Evolutionary conservation across 805 yeast genomes (phyloP), one percentile per base, ranked within the genome.

Genomic region (Lipomyces starkeyi): DNA sequence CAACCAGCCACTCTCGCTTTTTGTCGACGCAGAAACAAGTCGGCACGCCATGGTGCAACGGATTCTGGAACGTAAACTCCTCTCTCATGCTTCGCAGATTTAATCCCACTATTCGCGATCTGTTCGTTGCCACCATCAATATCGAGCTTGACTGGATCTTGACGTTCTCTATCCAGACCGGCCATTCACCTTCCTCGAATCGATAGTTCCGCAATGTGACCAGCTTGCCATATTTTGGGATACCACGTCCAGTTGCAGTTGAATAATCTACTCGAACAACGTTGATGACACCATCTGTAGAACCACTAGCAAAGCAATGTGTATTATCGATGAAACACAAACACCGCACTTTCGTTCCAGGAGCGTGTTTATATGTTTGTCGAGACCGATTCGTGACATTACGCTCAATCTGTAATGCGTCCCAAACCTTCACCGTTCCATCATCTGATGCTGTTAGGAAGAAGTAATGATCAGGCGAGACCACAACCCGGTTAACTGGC

Each of bases 401-500:
- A 64, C 84, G 84, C 62, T 88, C 91, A 49, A 93, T 78, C 66
- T 87, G 85, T 9, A 80, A 74, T 0, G 88, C 78, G 74, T 91
- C 96, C 98, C 98, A 95, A 0, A 94, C 78, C 71, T 87, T 89
- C 53, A 95, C 74, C 1, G 80, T 75, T 0, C 98, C 97, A 35
- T 84, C 84, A 59, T 88, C 90, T 7, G 95, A 91, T 1, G 93
- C 97, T 1, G 95, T 88, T 2, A 92, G 80, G 70, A 94, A 87
- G 71, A 86, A 89, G 29, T 85, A 84, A 17, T 86, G 83, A 35
- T 89, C 87, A 0, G 89, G 87, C 4, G 91, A 83, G 0, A 86
- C 84, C 0, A 83, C 85, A 8, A 92, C 75, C 34, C 88, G 79
- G 27, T 83, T 86, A n/a, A 93, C 80, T 1, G 86, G 74, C 61